Base-by-base conservation (phyloP, 495 filamentous ascomycete species). In the Penicillium maclennaniae region DNA sequence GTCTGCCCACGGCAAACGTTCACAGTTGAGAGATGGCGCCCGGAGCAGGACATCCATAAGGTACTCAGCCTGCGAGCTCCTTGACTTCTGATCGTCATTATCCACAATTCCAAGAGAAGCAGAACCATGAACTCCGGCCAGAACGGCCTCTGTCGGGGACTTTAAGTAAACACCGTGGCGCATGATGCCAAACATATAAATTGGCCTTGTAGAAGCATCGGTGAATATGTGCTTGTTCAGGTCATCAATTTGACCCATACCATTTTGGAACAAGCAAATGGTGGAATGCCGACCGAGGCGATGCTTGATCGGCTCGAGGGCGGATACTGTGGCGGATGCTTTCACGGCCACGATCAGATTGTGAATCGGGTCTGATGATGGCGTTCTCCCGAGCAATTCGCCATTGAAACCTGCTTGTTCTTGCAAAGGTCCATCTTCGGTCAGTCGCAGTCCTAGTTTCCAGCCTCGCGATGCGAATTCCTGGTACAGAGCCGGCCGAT, bases 21-120 rank as follows among this genome's bases (percentile, higher is more conserved):
- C 62, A 8, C 67, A 67, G 21, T 51, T 58, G 12, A 73, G 59
- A 9, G 66, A 55, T 0, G 67, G 57, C 2, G 67, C 60, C 37
- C 58, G 59, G 16, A 63, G 59, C 34, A 73, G 50, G 5, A 56
- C 65, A 20, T 69, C 57, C 1, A 73, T 52, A 0, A 72, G 44
- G 45, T 64, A 63, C 15, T 61, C 61, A 12, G 63, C 45, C 14
- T 45, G 19, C 14, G 23, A 1, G 0, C 39, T 49, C n/a, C 26
- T 44, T 14, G 41, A 14, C 5, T 26, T 4, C 7, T 25, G 20
- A 34, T 47, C 40, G 7, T 49, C 43, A 25, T 9, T 39, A 19
- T 51, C 47, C n/a, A 62, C 51, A 20, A 48, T 38, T 1, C 58
- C 61, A 39, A 64, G 34, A 12, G 58, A 37, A 16, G 51, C 50